Evolutionary conservation across 2,329 filamentous ascomycete species (phyloP).

Genomic region (Epichloe gansuensis): DNA sequence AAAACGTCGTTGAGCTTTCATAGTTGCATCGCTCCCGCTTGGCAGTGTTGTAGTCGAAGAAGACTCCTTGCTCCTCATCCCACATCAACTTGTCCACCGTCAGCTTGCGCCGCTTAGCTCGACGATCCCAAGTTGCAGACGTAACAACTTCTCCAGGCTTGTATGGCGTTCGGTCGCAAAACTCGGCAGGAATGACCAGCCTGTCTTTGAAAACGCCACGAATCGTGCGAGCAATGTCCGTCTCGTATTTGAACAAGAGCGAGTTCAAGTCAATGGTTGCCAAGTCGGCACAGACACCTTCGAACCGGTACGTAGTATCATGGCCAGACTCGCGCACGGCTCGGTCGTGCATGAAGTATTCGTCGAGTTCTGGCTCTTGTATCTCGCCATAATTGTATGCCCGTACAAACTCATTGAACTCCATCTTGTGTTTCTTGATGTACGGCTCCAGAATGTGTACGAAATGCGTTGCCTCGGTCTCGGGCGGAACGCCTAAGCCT

Average conservation of each 20-base stretch:
- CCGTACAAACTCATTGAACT: slow-evolving; percentile 70
- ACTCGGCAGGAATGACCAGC: slow-evolving; percentile 70
- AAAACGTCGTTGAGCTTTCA: slow-evolving; percentile 88
- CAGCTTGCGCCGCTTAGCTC: slow-evolving; percentile 69
- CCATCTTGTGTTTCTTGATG: slow-evolving; percentile 69
- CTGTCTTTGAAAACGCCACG: slow-evolving; percentile 73
- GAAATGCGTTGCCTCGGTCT: slow-evolving; percentile 83
- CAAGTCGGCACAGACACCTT: slow-evolving; percentile 74
- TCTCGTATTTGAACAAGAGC: slow-evolving; percentile 91
- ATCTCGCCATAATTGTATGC: slow-evolving; percentile 75
- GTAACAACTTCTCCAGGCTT: slow-evolving; percentile 60
- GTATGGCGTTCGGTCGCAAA: slow-evolving; percentile 53
- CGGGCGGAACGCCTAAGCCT: slow-evolving; percentile 75
- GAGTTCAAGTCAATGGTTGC: slow-evolving; percentile 94
- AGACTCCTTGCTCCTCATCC: slow-evolving; percentile 88
- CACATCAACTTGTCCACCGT: slow-evolving; percentile 88
- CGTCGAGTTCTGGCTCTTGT: slow-evolving; percentile 75
- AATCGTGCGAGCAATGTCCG: slow-evolving; percentile 80
- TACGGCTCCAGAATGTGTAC: slow-evolving; percentile 72
- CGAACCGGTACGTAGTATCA: slow-evolving; percentile 88
- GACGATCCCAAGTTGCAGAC: slow-evolving; percentile 81
- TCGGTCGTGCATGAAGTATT: slow-evolving; percentile 92
- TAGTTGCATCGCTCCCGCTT: slow-evolving; percentile 71
- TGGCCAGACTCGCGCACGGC: slow-evolving; percentile 94
- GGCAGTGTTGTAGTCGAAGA: slow-evolving; percentile 89